Base-by-base conservation (phyloP, 2,329 filamentous ascomycete species). In the Ophiostoma ulmi region DNA sequence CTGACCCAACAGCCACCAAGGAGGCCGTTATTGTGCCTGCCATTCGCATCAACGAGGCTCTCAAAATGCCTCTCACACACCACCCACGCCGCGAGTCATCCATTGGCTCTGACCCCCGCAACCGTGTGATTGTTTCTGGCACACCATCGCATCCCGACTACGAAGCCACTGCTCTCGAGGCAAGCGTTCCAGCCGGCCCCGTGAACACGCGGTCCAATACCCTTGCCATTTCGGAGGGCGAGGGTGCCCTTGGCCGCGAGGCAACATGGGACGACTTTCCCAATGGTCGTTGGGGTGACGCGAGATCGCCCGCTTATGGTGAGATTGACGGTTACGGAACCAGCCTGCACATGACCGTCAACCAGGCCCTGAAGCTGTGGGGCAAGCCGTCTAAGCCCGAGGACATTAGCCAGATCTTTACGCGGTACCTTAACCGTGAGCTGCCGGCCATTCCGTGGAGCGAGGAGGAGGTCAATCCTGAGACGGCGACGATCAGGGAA, bases 251-350 rank as follows among this genome's bases (percentile, higher is more conserved):
- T 7, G 95, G 94, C 13, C 87, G 95, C 68, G 94, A 98, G 83
- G 95, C 95, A 44, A 99, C 95, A 0, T 99, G 95, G 95, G 95
- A 99, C 77, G 95, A 99, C 77, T 99, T 93, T 77, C 95, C 95
- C 70, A 99, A 99, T 83, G 95, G 95, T 64, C 91, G 95, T 79
- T 99, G 95, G 95, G 96, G 95, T 80, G 95, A 99, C 80, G 95
- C 94, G 67, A 88, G 95, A 74, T 98, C 94, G 71, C 95, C 95
- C 72, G 95, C 95, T 67, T 99, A 97, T 77, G 95, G 95, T 76
- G 93, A 97, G 81, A 84, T 99, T 70, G 95, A 99, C 80, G 90
- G 93, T 10, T 98, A 98, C 78, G 95, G 95, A 13, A 93, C 96
- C n/a, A 95, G 91, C 71, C 84, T 99, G 55, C 95, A 97, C 81